These are phyloP conservation scores for Turritis glabra DNA, from an alignment of 345 rosid genomes.

Conservation along the genomic window DNA sequence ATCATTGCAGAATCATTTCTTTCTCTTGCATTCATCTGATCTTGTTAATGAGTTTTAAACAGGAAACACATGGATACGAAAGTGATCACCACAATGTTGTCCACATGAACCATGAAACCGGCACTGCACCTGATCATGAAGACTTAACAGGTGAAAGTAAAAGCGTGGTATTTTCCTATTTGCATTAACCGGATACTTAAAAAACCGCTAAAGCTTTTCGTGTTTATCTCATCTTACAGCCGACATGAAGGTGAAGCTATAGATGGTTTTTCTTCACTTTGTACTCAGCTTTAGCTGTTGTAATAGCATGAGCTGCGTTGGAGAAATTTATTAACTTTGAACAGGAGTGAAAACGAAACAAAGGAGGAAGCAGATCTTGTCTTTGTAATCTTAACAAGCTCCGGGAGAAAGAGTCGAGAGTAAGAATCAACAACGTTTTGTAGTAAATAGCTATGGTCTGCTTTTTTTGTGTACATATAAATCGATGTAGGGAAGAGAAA, in stretches of 20 bases:
- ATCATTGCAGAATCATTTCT: neutral
- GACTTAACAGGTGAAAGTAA: conserved; percentile 8
- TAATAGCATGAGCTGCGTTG: neutral
- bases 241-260: conserved; percentile 3
- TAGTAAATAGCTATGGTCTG: neutral
- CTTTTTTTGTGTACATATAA: conserved; percentile 12
- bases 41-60: conserved; percentile 5
- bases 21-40: conserved; percentile 16
- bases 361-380: conserved; percentile 18
- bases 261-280: neutral
- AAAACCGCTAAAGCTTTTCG: neutral
- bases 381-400: conserved; percentile 9
- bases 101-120: conserved; percentile 60
- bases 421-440: conserved; percentile 8
- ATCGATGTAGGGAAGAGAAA: neutral
- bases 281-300: neutral
- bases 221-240: conserved; percentile 7
- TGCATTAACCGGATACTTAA: neutral
- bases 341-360: neutral
- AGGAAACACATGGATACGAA: conserved; percentile 61
- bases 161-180: neutral
- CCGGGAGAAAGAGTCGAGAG: neutral
- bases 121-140: conserved; percentile 33
- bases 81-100: conserved; percentile 73
- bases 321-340: neutral